Evolutionary conservation across 306 rosid genomes (phyloP).

Genomic region (Trifolium subterraneum): DNA sequence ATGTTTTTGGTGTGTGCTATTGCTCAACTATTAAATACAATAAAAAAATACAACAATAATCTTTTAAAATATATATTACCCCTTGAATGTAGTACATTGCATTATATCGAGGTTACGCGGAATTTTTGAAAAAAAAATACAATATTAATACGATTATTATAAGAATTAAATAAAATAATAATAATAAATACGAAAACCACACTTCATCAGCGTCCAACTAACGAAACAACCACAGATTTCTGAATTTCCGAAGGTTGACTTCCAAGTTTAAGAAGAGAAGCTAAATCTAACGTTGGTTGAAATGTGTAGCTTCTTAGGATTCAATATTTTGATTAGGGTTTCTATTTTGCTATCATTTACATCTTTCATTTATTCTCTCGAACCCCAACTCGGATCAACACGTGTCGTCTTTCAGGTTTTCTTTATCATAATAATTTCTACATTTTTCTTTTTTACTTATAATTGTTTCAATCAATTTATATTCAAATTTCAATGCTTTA

Average conservation of each 20-base stretch:
- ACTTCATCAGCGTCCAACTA: too few species aligned
- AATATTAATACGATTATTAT: too few species aligned
- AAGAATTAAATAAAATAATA: too few species aligned
- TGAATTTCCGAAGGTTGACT: constrained; percentile 40
- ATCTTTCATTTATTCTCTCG: constrained; percentile 39
- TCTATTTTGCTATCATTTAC: constrained; percentile 43
- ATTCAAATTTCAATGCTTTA: constrained; percentile 26
- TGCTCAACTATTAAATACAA: too few species aligned
- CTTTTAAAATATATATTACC: too few species aligned
- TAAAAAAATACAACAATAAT: too few species aligned
- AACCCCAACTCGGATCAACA: constrained; percentile 68
- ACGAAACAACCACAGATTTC: background rate
- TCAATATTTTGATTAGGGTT: constrained; percentile 36
- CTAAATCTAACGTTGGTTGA: constrained; percentile 10
- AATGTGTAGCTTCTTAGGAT: constrained; percentile 49
- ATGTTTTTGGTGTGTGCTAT: too few species aligned
- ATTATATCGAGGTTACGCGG: too few species aligned
- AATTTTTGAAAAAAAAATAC: too few species aligned
- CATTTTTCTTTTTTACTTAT: background rate
- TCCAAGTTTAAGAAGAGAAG: constrained; percentile 21
- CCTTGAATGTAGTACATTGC: too few species aligned
- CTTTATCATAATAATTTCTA: background rate
- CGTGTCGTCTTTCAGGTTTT: constrained; percentile 90
- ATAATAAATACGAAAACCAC: too few species aligned
- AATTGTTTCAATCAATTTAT: constrained; percentile 30